These are phyloP conservation scores for Besnoitia besnoiti DNA, from an alignment of 169 alveolate genomes.

Conservation along the genomic window DNA sequence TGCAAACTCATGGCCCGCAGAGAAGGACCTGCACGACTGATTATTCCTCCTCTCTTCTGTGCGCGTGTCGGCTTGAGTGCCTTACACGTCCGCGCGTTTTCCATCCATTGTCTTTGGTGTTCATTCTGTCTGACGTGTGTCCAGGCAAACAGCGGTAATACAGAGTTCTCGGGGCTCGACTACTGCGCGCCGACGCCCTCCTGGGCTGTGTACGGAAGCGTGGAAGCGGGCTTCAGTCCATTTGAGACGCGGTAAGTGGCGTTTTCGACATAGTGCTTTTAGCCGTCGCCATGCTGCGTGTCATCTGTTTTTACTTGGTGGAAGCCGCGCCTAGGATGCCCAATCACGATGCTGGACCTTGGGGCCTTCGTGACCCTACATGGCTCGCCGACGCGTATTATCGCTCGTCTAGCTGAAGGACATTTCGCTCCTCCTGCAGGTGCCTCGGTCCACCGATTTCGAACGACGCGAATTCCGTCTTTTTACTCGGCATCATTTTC, in stretches of 20 bases:
- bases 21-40: too few species aligned
- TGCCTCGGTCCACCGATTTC: too few species aligned
- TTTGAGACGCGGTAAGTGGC: slow-evolving; percentile 74
- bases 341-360: not conserved
- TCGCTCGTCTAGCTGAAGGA: not conserved
- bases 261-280: not conserved
- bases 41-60: too few species aligned
- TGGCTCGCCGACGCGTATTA: not conserved
- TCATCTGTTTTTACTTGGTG: not conserved
- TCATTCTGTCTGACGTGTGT: not conserved
- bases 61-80: too few species aligned
- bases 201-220: slow-evolving; percentile 88
- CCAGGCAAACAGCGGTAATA: slow-evolving; percentile 45
- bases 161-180: slow-evolving; percentile 79
- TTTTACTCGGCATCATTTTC: too few species aligned
- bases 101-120: not conserved
- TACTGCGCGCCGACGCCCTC: slow-evolving; percentile 85
- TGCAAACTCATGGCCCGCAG: too few species aligned
- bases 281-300: not conserved
- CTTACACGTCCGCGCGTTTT: too few species aligned
- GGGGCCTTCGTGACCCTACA: too few species aligned
- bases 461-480: too few species aligned
- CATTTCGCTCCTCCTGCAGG: not conserved
- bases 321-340: not conserved
- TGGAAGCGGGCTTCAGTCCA: slow-evolving; percentile 88